These are phyloP conservation scores for Pistacia vera DNA, from an alignment of 345 rosid species.

Conservation along the genomic window DNA sequence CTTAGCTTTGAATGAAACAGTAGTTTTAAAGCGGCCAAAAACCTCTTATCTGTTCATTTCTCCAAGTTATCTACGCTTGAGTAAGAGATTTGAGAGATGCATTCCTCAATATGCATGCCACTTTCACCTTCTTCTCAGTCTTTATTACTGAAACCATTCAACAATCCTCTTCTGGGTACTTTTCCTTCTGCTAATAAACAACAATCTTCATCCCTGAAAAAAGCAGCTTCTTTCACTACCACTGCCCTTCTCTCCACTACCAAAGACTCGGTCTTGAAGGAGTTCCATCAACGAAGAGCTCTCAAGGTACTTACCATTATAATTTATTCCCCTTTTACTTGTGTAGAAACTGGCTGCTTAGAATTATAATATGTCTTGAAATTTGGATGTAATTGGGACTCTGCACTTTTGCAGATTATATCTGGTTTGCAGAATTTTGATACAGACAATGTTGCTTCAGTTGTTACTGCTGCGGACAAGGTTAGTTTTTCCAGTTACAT, in stretches of 20 bases:
- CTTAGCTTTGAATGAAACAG: background rate
- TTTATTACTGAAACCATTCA: conserved; percentile 35
- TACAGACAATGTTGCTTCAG: conserved; percentile 55
- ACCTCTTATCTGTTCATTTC: conserved; percentile 32
- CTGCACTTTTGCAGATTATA: conserved; percentile 40
- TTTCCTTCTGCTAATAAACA: conserved; percentile 22
- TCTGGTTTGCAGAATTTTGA: conserved; percentile 60
- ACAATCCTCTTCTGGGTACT: conserved; percentile 31
- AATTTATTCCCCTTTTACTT: background rate
- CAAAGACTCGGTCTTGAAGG: conserved; percentile 39
- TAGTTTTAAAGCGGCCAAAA: background rate
- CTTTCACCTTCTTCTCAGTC: conserved; percentile 33
- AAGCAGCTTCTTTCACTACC: conserved; percentile 21
- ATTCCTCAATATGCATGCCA: conserved; percentile 37
- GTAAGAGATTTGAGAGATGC: conserved; percentile 21
- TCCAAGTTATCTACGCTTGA: background rate
- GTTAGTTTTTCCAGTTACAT: conserved; percentile 23
- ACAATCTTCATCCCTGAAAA: conserved; percentile 20
- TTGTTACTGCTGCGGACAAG: conserved; percentile 69
- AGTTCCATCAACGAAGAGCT: conserved; percentile 51
- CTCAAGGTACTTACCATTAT: conserved; percentile 39
- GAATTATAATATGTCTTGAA: background rate
- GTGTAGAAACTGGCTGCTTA: background rate
- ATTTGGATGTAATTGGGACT: background rate
- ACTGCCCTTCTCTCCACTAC: conserved; percentile 44